Evolutionary conservation across 345 rosid genomes (phyloP), one percentile per base, ranked within the genome.

Genomic region (Eucalyptus curtisii): DNA sequence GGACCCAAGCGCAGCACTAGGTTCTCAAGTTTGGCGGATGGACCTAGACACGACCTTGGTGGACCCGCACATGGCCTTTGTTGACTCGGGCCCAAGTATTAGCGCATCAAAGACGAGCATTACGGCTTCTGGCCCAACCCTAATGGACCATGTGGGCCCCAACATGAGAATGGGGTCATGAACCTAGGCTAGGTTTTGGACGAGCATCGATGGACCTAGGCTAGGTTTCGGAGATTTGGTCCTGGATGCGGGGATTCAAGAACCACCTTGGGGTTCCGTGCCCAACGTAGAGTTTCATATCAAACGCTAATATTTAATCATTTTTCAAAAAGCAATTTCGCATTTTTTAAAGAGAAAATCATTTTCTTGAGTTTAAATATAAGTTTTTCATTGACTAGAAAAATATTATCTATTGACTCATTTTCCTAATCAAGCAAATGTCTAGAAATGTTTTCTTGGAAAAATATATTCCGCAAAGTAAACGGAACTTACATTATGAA

Each of bases 111-210:
- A 50, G 55, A 50, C 9, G 0, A 50, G 55, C 55, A 50, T 50
- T 0, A 50, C 0, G 22, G 22, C 22, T 50, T 49, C 0, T 0
- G 4, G 0, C 22, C 0, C 0, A 2, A 0, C 55, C 55, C 3
- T 50, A 50, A 50, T 50, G 22, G 22, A 50, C 55, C 55, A 3
- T 50, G 55, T 7, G 55, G 22, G 55, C 55, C 0, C 0, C 0
- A 50, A 0, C 55, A 17, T 0, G 9, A 50, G 55, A 22, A 50
- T 9, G 9, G 49, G 19, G 55, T 50, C 55, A 50, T 50, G 55
- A 50, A 0, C 4, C 0, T 1, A 0, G 0, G 55, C 55, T 50
- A 50, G 8, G 3, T 0, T 0, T 1, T 0, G 20, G 2, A 50
- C n/a, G n/a, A n/a, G 22, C 0, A 1, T 50, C 0, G 9, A 50